phyloP scores from a whole-genome alignment of 371 early-diverging fungal species.

The Mortierella sp. region DNA sequence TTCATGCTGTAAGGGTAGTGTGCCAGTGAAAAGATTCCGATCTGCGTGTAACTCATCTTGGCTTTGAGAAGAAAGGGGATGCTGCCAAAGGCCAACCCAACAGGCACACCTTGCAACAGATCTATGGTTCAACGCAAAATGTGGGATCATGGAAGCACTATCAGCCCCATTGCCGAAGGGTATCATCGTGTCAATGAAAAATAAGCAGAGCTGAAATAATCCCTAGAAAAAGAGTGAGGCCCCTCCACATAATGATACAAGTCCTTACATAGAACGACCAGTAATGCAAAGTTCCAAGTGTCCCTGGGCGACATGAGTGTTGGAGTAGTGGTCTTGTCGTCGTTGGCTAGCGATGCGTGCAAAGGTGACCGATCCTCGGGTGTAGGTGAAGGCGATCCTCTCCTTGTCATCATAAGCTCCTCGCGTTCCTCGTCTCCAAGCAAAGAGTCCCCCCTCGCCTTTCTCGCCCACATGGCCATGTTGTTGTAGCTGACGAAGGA shows the following conservation, averaged over 20 bases:
- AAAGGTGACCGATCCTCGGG: constrained; percentile 32
- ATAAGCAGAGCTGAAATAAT: too few species aligned
- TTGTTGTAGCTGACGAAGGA: not conserved
- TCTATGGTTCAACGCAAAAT: constrained; percentile 55
- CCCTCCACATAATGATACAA: too few species aligned
- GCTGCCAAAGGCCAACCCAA: constrained; percentile 91
- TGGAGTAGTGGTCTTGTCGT: constrained; percentile 14
- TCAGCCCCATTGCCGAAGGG: not conserved
- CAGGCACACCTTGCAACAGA: constrained; percentile 93
- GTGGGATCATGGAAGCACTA: too few species aligned
- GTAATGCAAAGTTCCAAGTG: constrained; percentile 70
- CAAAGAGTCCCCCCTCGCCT: constrained; percentile 31
- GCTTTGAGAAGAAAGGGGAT: constrained; percentile 94
- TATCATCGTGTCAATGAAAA: too few species aligned
- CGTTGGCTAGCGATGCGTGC: constrained; percentile 24
- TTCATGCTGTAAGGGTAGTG: constrained; percentile 94
- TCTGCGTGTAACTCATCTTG: constrained; percentile 87
- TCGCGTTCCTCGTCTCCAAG: constrained; percentile 51
- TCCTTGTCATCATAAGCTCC: constrained; percentile 49
- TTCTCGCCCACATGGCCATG: constrained; percentile 27
- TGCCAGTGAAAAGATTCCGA: constrained; percentile 93
- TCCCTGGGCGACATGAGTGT: constrained; percentile 56
- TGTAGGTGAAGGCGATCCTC: constrained; percentile 43
- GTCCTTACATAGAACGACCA: constrained; percentile 78
- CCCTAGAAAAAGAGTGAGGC: too few species aligned